Percentiles rank a stretch among this genome's conserved stretches.
Conservation (phyloP, 164 flowering plant species). For the Macadamia integrifolia region DNA sequence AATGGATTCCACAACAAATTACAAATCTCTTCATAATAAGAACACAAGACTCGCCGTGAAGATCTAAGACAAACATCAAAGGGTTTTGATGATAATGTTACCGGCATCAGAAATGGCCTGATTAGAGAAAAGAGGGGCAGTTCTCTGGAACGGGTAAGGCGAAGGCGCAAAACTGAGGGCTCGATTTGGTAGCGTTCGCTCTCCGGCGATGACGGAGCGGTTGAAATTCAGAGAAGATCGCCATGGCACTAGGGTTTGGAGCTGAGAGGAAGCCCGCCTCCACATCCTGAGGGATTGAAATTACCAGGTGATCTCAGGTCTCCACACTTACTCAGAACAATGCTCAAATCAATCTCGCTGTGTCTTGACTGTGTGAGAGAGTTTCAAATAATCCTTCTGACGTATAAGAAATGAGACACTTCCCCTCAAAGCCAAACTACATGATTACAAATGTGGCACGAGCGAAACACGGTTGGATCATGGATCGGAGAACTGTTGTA, state of each 20-base stretch:
- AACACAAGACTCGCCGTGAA: background rate
- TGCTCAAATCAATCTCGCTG: no score
- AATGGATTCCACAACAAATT: background rate
- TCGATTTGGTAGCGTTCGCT: conserved; percentile 5
- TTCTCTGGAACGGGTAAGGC: conserved; percentile 19
- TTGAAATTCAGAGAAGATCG: conserved; percentile 22
- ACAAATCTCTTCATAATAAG: background rate
- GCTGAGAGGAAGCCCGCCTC: conserved; percentile 49
- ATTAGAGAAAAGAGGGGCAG: conserved; percentile 35
- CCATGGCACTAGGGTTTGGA: conserved; percentile 41
- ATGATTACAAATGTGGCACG: no score
- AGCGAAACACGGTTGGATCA: no score
- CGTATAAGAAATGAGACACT: no score
- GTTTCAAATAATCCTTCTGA: no score
- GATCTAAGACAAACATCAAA: background rate
- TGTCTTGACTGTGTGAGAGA: no score
- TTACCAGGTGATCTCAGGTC: conserved; percentile 20
- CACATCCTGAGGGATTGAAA: conserved; percentile 33
- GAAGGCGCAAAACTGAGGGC: conserved; percentile 8
- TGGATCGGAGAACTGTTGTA: no score
- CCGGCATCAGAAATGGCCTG: conserved; percentile 40
- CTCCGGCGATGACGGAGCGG: conserved; percentile 9
- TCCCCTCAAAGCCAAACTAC: no score
- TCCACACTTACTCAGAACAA: background rate
- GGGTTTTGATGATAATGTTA: background rate